phyloP scores from a whole-genome alignment of 768 basidiomycete species.

The Kwoniella mangroviensis region DNA sequence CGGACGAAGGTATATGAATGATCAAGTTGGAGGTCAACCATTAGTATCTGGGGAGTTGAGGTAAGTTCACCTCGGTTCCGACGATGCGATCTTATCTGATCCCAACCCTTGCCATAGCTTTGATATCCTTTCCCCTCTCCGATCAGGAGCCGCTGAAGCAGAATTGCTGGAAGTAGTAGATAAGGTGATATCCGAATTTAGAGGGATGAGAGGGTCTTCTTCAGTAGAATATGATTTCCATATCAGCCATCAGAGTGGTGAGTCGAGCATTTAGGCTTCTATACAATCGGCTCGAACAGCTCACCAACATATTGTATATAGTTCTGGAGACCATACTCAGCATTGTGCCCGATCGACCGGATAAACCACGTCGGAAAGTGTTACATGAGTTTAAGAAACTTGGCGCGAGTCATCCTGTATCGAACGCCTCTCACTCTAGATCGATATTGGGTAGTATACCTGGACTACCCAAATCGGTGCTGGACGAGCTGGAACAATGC shows the following conservation, averaged over 20 bases:
- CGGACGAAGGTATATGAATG: slow-evolving; percentile 43
- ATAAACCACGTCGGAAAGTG: slow-evolving; percentile 31
- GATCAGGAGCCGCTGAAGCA: slow-evolving; percentile 51
- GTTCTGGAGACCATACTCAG: slow-evolving; percentile 41
- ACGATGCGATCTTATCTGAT: not conserved
- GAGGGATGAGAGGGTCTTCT: slow-evolving; percentile 37
- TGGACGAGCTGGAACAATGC: slow-evolving; percentile 55
- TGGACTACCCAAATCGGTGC: slow-evolving; percentile 34
- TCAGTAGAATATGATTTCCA: slow-evolving; percentile 53
- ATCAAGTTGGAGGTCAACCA: slow-evolving; percentile 50
- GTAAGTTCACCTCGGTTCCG: slow-evolving; percentile 19
- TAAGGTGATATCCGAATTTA: slow-evolving; percentile 54
- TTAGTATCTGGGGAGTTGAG: slow-evolving; percentile 45
- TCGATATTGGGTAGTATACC: slow-evolving; percentile 20
- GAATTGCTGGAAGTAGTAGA: slow-evolving; percentile 53
- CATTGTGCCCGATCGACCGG: slow-evolving; percentile 31
- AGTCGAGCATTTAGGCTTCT: not conserved
- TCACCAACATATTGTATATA: not conserved
- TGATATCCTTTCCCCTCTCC: slow-evolving; percentile 53
- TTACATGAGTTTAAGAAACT: slow-evolving; percentile 37
- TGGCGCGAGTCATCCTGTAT: slow-evolving; percentile 12
- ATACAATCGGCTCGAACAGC: not conserved
- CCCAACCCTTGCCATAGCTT: slow-evolving; percentile 32
- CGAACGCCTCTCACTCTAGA: slow-evolving; percentile 10
- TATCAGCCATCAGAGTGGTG: slow-evolving; percentile 48